These are phyloP conservation scores for Hyaloscypha finlandica DNA, from an alignment of 495 filamentous ascomycete genomes.

Conservation along the genomic window DNA sequence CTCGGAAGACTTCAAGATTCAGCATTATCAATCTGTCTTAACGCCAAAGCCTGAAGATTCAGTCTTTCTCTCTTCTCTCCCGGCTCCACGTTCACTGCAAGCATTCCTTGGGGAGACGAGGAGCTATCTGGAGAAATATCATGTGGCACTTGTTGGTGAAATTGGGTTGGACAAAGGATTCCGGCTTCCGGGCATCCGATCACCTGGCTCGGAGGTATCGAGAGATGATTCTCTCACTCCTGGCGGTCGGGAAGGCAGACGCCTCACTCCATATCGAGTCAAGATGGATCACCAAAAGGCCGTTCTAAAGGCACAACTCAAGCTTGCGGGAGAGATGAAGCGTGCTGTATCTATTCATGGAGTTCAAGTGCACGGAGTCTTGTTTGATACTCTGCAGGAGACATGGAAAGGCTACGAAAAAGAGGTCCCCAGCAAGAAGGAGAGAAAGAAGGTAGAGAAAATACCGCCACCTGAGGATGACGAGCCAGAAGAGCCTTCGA, in stretches of 20 bases:
- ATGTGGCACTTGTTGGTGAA: slow-evolving; percentile 80
- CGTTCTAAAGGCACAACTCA: slow-evolving; percentile 79
- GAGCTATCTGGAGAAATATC: slow-evolving; percentile 59
- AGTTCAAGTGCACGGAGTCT: slow-evolving; percentile 82
- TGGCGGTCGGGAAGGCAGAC: slow-evolving; percentile 78
- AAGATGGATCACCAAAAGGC: slow-evolving; percentile 74
- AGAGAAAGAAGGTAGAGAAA: slow-evolving; percentile 49
- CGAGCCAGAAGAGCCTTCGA: slow-evolving; percentile 26
- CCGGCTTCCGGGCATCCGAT: slow-evolving; percentile 71
- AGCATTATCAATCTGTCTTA: slow-evolving; percentile 74
- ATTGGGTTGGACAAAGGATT: slow-evolving; percentile 87
- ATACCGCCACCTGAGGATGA: slow-evolving; percentile 39
- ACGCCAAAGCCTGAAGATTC: slow-evolving; percentile 57
- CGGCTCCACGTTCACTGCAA: slow-evolving; percentile 70
- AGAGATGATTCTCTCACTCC: slow-evolving; percentile 65
- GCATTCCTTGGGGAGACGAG: slow-evolving; percentile 65
- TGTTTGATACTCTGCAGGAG: slow-evolving; percentile 73
- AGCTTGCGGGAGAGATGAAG: slow-evolving; percentile 77
- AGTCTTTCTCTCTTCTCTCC: slow-evolving; percentile 66
- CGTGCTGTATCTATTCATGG: slow-evolving; percentile 87
- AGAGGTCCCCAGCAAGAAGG: slow-evolving; percentile 62
- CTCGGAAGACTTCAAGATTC: slow-evolving; percentile 49
- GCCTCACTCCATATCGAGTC: slow-evolving; percentile 73
- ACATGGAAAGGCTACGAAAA: slow-evolving; percentile 85
- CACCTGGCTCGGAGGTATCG: slow-evolving; percentile 48